These are phyloP conservation scores for Penicillium macrosclerotiorum DNA, from an alignment of 495 filamentous ascomycete species.

Conservation along the genomic window DNA sequence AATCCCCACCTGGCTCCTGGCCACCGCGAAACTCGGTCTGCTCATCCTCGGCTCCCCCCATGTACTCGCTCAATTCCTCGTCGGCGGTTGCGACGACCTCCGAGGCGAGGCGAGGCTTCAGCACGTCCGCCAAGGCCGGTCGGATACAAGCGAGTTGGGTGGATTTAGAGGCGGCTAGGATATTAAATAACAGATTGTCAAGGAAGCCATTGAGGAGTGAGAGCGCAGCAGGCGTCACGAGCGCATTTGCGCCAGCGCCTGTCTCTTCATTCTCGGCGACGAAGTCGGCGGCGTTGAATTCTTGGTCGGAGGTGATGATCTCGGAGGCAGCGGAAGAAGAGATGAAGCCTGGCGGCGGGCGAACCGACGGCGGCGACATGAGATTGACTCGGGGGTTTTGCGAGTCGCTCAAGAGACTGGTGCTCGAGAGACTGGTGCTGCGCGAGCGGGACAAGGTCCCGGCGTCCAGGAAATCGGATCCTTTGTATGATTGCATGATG, in stretches of 20 bases:
- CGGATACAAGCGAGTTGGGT: constrained; percentile 76
- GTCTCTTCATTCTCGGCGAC: constrained; percentile 62
- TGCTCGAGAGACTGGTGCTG: too few relatives aligned
- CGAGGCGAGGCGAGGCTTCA: constrained; percentile 83
- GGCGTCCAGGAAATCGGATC: constrained; percentile 35
- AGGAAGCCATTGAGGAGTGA: constrained; percentile 87
- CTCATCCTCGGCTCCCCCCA: constrained; percentile 73
- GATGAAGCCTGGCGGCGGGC: constrained; percentile 84
- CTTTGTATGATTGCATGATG: constrained; percentile 37
- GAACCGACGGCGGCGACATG: constrained; percentile 67
- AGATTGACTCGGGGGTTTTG: constrained; percentile 38
- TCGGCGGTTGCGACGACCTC: constrained; percentile 87
- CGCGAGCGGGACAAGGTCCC: constrained; percentile 39
- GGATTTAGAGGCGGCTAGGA: constrained; percentile 75
- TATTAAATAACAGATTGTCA: constrained; percentile 87
- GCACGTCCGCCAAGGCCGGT: constrained; percentile 79
- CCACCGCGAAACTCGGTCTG: constrained; percentile 57
- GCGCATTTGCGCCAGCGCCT: constrained; percentile 54
- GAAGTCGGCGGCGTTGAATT: constrained; percentile 64
- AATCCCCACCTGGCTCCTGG: constrained; percentile 55
- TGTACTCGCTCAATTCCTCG: constrained; percentile 84
- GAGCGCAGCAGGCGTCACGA: constrained; percentile 74
- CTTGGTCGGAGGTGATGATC: constrained; percentile 85
- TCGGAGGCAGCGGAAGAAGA: constrained; percentile 85
- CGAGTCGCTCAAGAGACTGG: constrained; percentile 46